These are phyloP conservation scores for Metschnikowia vanudenii DNA, from an alignment of 805 yeast genomes.

Conservation along the genomic window DNA sequence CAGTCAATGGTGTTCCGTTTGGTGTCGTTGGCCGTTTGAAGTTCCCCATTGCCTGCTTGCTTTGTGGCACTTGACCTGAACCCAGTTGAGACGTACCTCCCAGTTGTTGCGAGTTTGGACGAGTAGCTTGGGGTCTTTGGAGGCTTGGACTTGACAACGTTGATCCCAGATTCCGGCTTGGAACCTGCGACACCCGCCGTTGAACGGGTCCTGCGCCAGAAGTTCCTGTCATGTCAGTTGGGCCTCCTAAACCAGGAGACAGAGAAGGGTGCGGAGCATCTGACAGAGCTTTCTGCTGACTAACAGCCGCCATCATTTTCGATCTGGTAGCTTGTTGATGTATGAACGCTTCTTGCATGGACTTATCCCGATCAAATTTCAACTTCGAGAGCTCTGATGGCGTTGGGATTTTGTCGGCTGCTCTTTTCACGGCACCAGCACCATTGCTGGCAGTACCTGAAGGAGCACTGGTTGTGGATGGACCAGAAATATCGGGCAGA, in stretches of 20 bases:
- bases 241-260: conserved; percentile 14
- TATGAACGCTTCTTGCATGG: conserved; percentile 71
- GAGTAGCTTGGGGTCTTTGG: conserved; percentile 1
- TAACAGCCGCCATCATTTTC: conserved; percentile 43
- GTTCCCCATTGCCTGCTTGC: conserved; percentile 17
- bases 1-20: conserved; percentile 56
- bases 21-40: conserved; percentile 45
- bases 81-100: not conserved
- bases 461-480: conserved; percentile 2
- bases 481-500: conserved; percentile 10
- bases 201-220: not conserved
- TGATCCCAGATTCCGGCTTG: conserved; percentile 1
- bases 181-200: conserved; percentile 9
- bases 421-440: conserved; percentile 25
- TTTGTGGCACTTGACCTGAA: conserved; percentile 8
- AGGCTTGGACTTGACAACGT: conserved; percentile 3
- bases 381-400: conserved; percentile 83
- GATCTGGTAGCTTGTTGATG: conserved; percentile 44
- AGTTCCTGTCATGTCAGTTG: conserved; percentile 10
- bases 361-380: conserved; percentile 83
- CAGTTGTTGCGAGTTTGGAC: conserved; percentile 3
- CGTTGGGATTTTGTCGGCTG: conserved; percentile 52
- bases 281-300: conserved; percentile 28
- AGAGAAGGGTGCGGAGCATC: not conserved
- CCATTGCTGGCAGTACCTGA: not conserved